Conservation (phyloP, 257 asterid species). For the Eustoma russellianum region DNA sequence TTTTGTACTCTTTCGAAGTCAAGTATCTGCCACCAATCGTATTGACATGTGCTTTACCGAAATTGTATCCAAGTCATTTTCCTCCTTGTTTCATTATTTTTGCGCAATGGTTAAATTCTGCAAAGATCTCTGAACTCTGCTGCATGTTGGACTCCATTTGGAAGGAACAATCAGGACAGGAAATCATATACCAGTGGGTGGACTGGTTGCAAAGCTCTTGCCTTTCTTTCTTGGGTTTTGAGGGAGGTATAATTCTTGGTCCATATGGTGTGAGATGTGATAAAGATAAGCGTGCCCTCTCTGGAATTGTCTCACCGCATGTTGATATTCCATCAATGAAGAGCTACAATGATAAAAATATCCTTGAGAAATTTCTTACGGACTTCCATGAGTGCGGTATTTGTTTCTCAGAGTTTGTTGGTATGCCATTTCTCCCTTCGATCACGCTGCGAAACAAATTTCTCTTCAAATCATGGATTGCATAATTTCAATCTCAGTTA, state of each 20-base stretch:
- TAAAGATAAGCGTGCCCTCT: constrained; percentile 65
- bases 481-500: too few relatives aligned
- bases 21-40: constrained; percentile 73
- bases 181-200: constrained; percentile 81
- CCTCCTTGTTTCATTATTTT: constrained; percentile 64
- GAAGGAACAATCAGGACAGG: constrained; percentile 68
- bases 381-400: constrained; percentile 73
- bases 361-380: constrained; percentile 52
- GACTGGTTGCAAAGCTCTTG: constrained; percentile 66
- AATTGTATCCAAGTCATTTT: constrained; percentile 65
- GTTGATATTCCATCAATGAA: constrained; percentile 57
- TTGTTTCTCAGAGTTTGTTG: constrained; percentile 64
- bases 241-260: constrained; percentile 57
- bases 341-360: constrained; percentile 65
- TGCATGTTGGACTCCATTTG: constrained; percentile 66
- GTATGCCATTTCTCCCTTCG: constrained; percentile 24
- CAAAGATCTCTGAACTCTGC: constrained; percentile 58
- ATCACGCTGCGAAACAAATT: neutral
- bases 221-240: constrained; percentile 66
- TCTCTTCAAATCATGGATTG: neutral
- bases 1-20: constrained; percentile 61
- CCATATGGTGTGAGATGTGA: constrained; percentile 31
- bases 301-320: constrained; percentile 53
- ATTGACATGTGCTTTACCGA: constrained; percentile 72
- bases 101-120: constrained; percentile 53